phyloP scores from a whole-genome alignment of 192 early-diverging fungal species.

The Thamnidium elegans region DNA sequence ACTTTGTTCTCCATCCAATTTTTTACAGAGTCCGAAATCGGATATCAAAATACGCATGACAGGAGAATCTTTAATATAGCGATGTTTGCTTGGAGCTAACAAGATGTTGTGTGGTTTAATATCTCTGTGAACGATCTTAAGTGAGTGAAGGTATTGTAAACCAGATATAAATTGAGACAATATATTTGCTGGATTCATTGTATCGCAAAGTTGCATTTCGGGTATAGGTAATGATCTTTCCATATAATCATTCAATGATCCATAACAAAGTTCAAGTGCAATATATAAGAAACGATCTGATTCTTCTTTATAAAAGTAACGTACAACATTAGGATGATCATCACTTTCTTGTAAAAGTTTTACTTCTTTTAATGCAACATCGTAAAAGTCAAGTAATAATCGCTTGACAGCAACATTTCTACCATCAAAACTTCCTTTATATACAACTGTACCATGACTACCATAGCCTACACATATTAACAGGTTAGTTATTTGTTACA shows the following conservation, averaged over 20 bases:
- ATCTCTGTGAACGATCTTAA: conserved; percentile 97
- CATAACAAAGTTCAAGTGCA: conserved; percentile 92
- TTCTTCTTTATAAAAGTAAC: conserved; percentile 90
- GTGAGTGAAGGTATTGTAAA: conserved; percentile 81
- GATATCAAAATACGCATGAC: conserved; percentile 80
- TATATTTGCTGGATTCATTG: conserved; percentile 62
- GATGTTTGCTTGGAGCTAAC: conserved; percentile 60
- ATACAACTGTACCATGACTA: conserved; percentile 96
- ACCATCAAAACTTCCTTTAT: conserved; percentile 89
- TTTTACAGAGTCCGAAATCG: conserved; percentile 96
- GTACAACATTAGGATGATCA: conserved; percentile 93
- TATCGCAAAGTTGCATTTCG: conserved; percentile 42
- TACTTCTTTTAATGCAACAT: conserved; percentile 93
- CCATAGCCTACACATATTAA: conserved; percentile 76
- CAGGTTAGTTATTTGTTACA: background rate
- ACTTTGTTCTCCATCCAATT: conserved; percentile 89
- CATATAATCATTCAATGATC: conserved; percentile 84
- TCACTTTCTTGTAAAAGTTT: conserved; percentile 89
- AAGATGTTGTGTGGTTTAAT: conserved; percentile 98
- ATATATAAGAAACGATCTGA: conserved; percentile 93
- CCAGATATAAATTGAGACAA: conserved; percentile 85
- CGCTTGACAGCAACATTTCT: conserved; percentile 92
- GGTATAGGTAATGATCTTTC: conserved; percentile 52
- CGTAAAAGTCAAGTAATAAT: conserved; percentile 92
- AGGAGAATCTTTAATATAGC: conserved; percentile 21